phyloP scores from a whole-genome alignment of 2,329 filamentous ascomycete genomes.

The Chaetomiaceae sp. region DNA sequence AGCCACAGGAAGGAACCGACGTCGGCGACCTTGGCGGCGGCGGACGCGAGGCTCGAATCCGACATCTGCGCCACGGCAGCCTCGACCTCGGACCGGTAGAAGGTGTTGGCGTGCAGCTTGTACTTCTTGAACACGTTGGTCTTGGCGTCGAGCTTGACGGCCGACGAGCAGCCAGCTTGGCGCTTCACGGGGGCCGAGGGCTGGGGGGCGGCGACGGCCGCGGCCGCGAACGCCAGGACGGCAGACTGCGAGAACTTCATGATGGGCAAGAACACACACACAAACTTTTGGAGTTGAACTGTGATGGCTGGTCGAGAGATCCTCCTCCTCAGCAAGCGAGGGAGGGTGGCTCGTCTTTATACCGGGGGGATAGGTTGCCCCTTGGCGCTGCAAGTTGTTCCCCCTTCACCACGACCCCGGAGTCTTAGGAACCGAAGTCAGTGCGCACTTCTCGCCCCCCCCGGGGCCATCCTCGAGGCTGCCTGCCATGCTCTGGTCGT shows the following conservation, averaged over 20 bases:
- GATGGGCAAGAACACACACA: conserved; percentile 21
- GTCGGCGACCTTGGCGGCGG: conserved; percentile 35
- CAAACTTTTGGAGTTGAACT: conserved; percentile 10
- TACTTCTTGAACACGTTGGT: conserved; percentile 38
- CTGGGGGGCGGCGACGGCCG: conserved; percentile 34
- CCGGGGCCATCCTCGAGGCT: background rate
- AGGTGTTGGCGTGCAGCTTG: conserved; percentile 38
- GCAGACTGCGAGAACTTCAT: conserved; percentile 38
- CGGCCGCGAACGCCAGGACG: conserved; percentile 34
- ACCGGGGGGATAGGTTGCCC: conserved; percentile 16
- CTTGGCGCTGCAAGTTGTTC: conserved; percentile 4
- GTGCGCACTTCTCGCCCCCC: too few species aligned
- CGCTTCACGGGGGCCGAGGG: conserved; percentile 29
- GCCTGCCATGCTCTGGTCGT: conserved; percentile 9
- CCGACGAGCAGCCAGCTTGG: conserved; percentile 32
- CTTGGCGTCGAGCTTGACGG: conserved; percentile 37
- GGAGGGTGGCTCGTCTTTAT: conserved; percentile 27
- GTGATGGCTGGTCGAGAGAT: conserved; percentile 16
- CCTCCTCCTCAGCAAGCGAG: conserved; percentile 7
- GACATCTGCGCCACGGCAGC: conserved; percentile 32
- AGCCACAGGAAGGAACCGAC: conserved; percentile 41
- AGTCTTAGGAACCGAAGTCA: conserved; percentile 1
- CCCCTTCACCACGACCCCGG: conserved; percentile 3
- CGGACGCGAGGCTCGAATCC: conserved; percentile 29
- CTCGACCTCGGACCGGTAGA: conserved; percentile 37